Conservation (phyloP, 768 basidiomycete genomes). For the Boletus patriciae region DNA sequence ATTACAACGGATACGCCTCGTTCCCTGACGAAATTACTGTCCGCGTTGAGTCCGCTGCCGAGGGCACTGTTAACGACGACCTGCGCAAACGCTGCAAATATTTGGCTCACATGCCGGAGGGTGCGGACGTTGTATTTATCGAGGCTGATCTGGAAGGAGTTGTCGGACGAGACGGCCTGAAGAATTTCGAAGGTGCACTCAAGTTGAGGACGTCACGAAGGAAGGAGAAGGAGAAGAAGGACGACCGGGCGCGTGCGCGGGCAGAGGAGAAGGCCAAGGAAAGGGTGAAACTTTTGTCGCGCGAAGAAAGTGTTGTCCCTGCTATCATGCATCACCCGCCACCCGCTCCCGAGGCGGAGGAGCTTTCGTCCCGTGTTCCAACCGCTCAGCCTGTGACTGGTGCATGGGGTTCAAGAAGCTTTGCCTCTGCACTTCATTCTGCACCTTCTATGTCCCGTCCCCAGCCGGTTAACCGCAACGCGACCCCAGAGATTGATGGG, state of each 20-base stretch:
- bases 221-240: slow-evolving; percentile 80
- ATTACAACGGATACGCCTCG: slow-evolving; percentile 75
- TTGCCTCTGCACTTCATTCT: slow-evolving; percentile 75
- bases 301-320: slow-evolving; percentile 12
- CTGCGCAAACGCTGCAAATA: slow-evolving; percentile 95
- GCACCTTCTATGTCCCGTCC: slow-evolving; percentile 48
- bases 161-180: slow-evolving; percentile 72
- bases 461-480: slow-evolving; percentile 27
- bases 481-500: slow-evolving; percentile 48
- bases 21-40: slow-evolving; percentile 84
- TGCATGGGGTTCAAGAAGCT: slow-evolving; percentile 79
- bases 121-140: slow-evolving; percentile 91
- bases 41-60: slow-evolving; percentile 71
- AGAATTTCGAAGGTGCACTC: slow-evolving; percentile 81
- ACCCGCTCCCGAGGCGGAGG: slow-evolving; percentile 17
- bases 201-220: slow-evolving; percentile 70
- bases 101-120: slow-evolving; percentile 86
- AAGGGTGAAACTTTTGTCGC: slow-evolving; percentile 37
- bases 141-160: slow-evolving; percentile 82
- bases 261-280: slow-evolving; percentile 80
- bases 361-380: slow-evolving; percentile 3
- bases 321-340: slow-evolving; percentile 6
- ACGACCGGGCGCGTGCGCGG: slow-evolving; percentile 76
- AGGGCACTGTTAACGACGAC: slow-evolving; percentile 88
- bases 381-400: slow-evolving; percentile 39